Evolutionary conservation across 257 asterid species (phyloP).

Genomic region (Solanum appendiculatum): DNA sequence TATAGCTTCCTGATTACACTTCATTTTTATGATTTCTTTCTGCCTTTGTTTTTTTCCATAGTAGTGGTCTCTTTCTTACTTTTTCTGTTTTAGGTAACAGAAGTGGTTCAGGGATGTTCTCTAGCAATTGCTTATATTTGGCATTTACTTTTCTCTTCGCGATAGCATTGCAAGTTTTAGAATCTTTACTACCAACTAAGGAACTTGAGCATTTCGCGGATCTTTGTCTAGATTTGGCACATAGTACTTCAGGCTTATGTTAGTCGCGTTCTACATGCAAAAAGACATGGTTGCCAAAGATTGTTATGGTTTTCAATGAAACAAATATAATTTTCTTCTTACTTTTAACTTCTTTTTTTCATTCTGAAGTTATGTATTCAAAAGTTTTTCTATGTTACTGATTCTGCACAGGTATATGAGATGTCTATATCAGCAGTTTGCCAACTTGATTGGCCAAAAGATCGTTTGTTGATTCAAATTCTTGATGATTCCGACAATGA

Average conservation of each 20-base stretch:
- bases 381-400: not conserved
- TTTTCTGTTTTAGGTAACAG: not conserved
- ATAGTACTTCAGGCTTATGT: not conserved
- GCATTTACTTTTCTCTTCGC: not conserved
- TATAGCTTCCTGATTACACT: not conserved
- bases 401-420: slow-evolving; percentile 46
- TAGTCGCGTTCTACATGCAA: not conserved
- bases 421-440: slow-evolving; percentile 59
- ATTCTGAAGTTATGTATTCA: not conserved
- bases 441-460: slow-evolving; percentile 66
- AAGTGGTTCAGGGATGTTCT: not conserved
- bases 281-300: not conserved
- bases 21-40: not conserved
- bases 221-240: not conserved
- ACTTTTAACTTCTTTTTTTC: not conserved
- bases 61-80: not conserved
- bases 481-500: slow-evolving; percentile 63
- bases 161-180: not conserved
- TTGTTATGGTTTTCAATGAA: not conserved
- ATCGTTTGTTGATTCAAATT: slow-evolving; percentile 44
- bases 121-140: not conserved
- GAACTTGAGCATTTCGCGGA: not conserved
- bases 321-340: not conserved
- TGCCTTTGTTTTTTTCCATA: not conserved
- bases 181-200: not conserved